Evolutionary conservation across 495 filamentous ascomycete species (phyloP).

Genomic region (Aspergillus panamensis): DNA sequence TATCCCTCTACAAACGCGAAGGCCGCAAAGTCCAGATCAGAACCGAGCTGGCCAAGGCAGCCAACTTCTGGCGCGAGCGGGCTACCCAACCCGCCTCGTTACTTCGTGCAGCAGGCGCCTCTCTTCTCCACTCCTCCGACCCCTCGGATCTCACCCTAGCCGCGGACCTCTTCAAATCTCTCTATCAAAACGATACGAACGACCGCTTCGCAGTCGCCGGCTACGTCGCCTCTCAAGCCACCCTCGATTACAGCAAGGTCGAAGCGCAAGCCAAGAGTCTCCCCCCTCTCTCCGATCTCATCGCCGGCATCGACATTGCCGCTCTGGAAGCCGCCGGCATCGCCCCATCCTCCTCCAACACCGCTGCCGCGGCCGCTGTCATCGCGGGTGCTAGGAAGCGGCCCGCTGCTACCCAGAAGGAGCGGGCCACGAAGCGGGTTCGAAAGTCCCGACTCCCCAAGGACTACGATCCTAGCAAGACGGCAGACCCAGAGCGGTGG

Average conservation of each 20-base stretch:
- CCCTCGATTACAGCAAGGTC: constrained; percentile 57
- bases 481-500: constrained; percentile 87
- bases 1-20: constrained; percentile 76
- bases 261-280: constrained; percentile 59
- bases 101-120: constrained; percentile 72
- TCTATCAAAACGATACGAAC: constrained; percentile 57
- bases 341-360: constrained; percentile 49
- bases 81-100: constrained; percentile 54
- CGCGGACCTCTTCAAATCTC: constrained; percentile 66
- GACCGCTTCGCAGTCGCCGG: constrained; percentile 72
- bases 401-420: constrained; percentile 48
- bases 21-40: constrained; percentile 72
- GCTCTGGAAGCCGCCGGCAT: constrained; percentile 77
- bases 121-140: constrained; percentile 71
- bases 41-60: constrained; percentile 72
- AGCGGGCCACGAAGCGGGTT: constrained; percentile 57
- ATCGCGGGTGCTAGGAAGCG: constrained; percentile 55
- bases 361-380: constrained; percentile 35
- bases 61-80: constrained; percentile 69
- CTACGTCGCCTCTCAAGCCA: constrained; percentile 77
- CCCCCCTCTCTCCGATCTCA: constrained; percentile 61
- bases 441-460: constrained; percentile 71
- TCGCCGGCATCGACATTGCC: constrained; percentile 61
- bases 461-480: constrained; percentile 70
- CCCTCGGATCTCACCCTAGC: constrained; percentile 63